A percentile compares a stretch with the other conserved stretches of the same genome.
These are phyloP conservation scores for Penicillium sumatraense DNA, from an alignment of 2,329 filamentous ascomycete genomes.

Conservation along the genomic window DNA sequence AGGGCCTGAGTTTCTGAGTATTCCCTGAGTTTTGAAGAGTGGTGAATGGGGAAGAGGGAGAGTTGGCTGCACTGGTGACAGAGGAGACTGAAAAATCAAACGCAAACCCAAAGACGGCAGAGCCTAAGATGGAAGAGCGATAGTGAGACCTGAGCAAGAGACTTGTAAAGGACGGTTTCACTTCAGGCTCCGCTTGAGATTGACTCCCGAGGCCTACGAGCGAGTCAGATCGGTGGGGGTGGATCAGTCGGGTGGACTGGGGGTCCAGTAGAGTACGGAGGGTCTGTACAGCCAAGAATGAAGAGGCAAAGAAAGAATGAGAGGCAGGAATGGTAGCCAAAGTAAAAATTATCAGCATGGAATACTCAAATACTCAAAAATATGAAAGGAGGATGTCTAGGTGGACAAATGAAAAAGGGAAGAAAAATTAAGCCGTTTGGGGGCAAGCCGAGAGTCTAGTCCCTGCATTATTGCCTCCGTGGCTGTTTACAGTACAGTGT, in stretches of 20 bases:
- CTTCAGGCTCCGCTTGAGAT: constrained; percentile 10
- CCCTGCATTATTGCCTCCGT: constrained; percentile 16
- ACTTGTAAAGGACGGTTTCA: constrained; percentile 13
- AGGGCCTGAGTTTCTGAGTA: too few species aligned
- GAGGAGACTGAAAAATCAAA: not conserved
- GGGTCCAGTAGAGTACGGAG: too few species aligned
- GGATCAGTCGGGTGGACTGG: constrained; percentile 16
- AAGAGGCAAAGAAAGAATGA: too few species aligned
- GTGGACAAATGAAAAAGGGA: not conserved
- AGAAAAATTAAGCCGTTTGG: not conserved
- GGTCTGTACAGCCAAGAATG: too few species aligned
- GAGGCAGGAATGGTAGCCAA: too few species aligned
- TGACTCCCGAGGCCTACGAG: constrained; percentile 8
- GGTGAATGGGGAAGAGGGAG: not conserved
- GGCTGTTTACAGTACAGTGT: not conserved
- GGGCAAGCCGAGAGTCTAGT: constrained; percentile 1
- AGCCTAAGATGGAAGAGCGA: not conserved
- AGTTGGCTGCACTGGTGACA: too few species aligned
- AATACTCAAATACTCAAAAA: too few species aligned
- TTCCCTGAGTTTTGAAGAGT: too few species aligned
- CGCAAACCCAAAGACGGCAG: not conserved
- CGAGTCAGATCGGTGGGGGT: constrained; percentile 25
- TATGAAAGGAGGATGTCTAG: not conserved
- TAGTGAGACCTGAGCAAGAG: not conserved
- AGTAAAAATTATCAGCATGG: too few species aligned